A percentile compares a stretch with the other conserved stretches of the same genome.
Conservation (phyloP, 2,329 filamentous ascomycete genomes). For the Penicillium brevicompactum region DNA sequence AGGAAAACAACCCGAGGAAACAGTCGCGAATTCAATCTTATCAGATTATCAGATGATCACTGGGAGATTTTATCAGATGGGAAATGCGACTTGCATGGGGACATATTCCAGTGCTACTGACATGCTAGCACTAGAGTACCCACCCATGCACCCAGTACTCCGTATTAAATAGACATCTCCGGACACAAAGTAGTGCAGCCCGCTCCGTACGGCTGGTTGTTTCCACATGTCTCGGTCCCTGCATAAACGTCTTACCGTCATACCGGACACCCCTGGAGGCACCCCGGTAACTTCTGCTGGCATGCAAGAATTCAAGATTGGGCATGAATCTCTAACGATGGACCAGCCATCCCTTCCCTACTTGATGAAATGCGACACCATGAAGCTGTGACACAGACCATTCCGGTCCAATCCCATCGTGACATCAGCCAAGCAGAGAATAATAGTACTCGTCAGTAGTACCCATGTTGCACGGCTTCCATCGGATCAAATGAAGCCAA, state of each 20-base stretch:
- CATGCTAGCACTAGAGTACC: not conserved
- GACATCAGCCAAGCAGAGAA: not conserved
- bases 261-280: not conserved
- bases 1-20: not conserved
- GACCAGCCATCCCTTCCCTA: not conserved
- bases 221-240: not conserved
- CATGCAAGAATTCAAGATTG: not conserved
- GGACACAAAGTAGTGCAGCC: not conserved
- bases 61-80: not conserved
- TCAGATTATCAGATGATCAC: not conserved
- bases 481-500: conserved; percentile 7
- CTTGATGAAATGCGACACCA: not conserved
- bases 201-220: not conserved
- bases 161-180: not conserved
- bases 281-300: not conserved
- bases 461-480: not conserved
- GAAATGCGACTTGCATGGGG: not conserved
- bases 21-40: not conserved
- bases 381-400: not conserved
- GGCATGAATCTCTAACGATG: not conserved
- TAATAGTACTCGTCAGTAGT: not conserved
- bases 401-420: not conserved
- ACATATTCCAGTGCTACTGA: not conserved
- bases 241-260: not conserved
- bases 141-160: not conserved